A percentile compares a stretch with the other conserved stretches of the same genome.
Evolutionary conservation across 352 stramenopile genomes (phyloP).

Genomic region (Phytophthora idaei): DNA sequence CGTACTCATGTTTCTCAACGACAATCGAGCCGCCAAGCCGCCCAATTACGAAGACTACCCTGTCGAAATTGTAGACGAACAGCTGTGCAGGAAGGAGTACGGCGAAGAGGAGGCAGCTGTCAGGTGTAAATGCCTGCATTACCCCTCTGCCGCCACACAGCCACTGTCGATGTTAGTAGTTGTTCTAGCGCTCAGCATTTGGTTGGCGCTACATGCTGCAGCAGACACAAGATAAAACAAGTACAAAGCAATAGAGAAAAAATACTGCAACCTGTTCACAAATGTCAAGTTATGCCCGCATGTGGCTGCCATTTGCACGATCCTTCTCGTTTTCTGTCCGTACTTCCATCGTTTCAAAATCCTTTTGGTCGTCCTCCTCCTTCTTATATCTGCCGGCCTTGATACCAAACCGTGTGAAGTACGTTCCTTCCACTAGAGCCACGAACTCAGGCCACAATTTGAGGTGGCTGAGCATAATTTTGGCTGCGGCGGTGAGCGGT

Average conservation of each 20-base stretch:
- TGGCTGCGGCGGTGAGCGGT: slow-evolving; percentile 80
- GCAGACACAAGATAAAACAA: slow-evolving; percentile 20
- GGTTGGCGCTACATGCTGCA: slow-evolving; percentile 8
- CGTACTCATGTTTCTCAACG: slow-evolving; percentile 75
- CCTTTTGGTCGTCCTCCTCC: slow-evolving; percentile 71
- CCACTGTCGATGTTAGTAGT: slow-evolving; percentile 5
- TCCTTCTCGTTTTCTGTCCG: slow-evolving; percentile 75
- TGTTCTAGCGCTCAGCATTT: slow-evolving; percentile 19
- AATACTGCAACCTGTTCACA: slow-evolving; percentile 30
- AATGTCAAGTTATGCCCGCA: slow-evolving; percentile 44
- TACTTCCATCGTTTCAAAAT: slow-evolving; percentile 83
- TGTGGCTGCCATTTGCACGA: slow-evolving; percentile 36
- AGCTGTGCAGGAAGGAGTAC: slow-evolving; percentile 41
- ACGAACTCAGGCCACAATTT: slow-evolving; percentile 89
- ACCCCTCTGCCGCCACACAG: slow-evolving; percentile 30
- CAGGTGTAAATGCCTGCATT: slow-evolving; percentile 55
- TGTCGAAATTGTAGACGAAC: slow-evolving; percentile 76
- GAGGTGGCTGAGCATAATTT: slow-evolving; percentile 89
- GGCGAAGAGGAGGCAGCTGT: slow-evolving; percentile 36
- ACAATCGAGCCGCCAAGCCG: slow-evolving; percentile 79
- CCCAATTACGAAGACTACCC: slow-evolving; percentile 69
- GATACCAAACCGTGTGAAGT: slow-evolving; percentile 78
- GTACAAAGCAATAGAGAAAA: slow-evolving; percentile 14
- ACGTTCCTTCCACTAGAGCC: slow-evolving; percentile 86
- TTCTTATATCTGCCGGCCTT: slow-evolving; percentile 78